These are phyloP conservation scores for Plantago coronopus DNA, from an alignment of 305 asterid species.

Conservation along the genomic window DNA sequence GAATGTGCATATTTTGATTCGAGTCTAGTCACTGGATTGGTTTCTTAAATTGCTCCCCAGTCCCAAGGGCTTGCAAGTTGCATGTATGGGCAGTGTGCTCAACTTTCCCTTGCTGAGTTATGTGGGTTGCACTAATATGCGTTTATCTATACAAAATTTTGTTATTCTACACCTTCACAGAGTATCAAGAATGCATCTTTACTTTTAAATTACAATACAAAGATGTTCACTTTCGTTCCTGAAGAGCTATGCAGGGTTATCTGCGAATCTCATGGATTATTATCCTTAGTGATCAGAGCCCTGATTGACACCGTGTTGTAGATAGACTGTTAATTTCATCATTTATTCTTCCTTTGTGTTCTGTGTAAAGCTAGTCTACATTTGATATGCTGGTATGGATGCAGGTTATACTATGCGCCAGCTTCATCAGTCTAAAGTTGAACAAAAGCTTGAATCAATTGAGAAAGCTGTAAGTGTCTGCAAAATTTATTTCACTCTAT, in stretches of 20 bases:
- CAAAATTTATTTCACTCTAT: slow-evolving; percentile 14
- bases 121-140: too few relatives aligned
- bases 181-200: too few relatives aligned
- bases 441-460: slow-evolving; percentile 69
- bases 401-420: slow-evolving; percentile 79
- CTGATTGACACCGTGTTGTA: slow-evolving; percentile 9
- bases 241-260: background rate
- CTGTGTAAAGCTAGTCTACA: background rate
- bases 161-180: too few relatives aligned
- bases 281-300: background rate
- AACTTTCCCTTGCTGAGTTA: too few relatives aligned
- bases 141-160: too few relatives aligned
- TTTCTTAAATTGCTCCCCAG: too few relatives aligned
- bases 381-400: slow-evolving; percentile 24
- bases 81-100: too few relatives aligned
- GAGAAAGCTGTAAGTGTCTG: slow-evolving; percentile 66
- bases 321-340: slow-evolving; percentile 4
- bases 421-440: slow-evolving; percentile 64
- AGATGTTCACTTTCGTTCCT: too few relatives aligned
- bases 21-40: too few relatives aligned
- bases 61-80: too few relatives aligned
- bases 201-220: too few relatives aligned
- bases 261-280: background rate
- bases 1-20: too few relatives aligned
- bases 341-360: background rate